Evolutionary conservation across 2,329 filamentous ascomycete species (phyloP).

Genomic region (Ceratocystis cacaofunesta): DNA sequence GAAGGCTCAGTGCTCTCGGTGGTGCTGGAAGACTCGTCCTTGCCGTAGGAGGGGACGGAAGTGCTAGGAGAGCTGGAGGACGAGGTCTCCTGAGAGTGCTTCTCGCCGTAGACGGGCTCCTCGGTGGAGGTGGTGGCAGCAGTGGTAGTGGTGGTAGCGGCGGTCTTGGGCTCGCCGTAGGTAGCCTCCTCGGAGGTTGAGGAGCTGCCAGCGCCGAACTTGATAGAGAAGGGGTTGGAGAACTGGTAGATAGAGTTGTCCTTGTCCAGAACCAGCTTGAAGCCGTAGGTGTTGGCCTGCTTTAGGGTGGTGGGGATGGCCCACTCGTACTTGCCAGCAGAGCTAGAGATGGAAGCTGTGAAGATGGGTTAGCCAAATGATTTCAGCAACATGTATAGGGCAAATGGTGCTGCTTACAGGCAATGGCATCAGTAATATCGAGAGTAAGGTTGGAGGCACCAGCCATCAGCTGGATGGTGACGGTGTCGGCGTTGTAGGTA

Average conservation of each 20-base stretch:
- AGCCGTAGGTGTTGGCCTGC: constrained; percentile 37
- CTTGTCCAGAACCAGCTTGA: constrained; percentile 37
- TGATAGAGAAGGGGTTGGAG: constrained; percentile 46
- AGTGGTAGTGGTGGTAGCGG: constrained; percentile 21
- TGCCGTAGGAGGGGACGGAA: constrained; percentile 18
- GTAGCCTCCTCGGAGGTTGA: constrained; percentile 17
- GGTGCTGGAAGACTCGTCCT: constrained; percentile 17
- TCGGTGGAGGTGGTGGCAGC: constrained; percentile 17
- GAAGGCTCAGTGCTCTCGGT: constrained; percentile 22
- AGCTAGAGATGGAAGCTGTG: constrained; percentile 34
- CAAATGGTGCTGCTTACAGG: constrained; percentile 30
- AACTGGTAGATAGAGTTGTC: constrained; percentile 41
- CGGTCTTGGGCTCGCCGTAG: constrained; percentile 19
- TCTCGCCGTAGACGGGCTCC: not conserved
- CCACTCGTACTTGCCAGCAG: constrained; percentile 35
- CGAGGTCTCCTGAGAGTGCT: constrained; percentile 13
- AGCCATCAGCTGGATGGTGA: constrained; percentile 41
- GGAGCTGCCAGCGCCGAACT: constrained; percentile 21
- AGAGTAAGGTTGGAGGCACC: constrained; percentile 33
- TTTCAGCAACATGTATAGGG: not conserved
- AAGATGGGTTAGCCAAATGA: not conserved
- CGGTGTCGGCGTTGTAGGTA: constrained; percentile 29
- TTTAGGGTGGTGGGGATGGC: constrained; percentile 32
- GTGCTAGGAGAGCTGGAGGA: constrained; percentile 21
- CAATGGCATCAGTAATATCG: constrained; percentile 25